Conservation (phyloP, 495 filamentous ascomycete genomes). For the Chaetomium cochliodes region DNA sequence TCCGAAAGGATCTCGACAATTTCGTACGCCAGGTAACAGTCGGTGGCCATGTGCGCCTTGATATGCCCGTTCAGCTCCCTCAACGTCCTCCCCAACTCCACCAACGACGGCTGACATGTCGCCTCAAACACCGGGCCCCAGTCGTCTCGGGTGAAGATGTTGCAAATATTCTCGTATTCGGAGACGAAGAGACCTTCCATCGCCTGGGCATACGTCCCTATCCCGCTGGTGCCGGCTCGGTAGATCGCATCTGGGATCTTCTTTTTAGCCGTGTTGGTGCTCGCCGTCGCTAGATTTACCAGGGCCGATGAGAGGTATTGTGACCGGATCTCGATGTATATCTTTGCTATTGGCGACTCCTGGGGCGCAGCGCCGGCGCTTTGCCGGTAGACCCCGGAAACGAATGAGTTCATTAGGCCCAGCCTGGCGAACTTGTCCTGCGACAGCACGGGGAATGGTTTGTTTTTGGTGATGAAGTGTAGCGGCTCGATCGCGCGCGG, state of each 20-base stretch:
- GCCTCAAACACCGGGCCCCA: slow-evolving; percentile 74
- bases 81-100: slow-evolving; percentile 80
- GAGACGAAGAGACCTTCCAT: slow-evolving; percentile 82
- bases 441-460: slow-evolving; percentile 47
- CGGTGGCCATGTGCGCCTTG: slow-evolving; percentile 78
- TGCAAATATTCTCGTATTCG: slow-evolving; percentile 84
- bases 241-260: slow-evolving; percentile 78
- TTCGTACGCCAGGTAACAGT: slow-evolving; percentile 95
- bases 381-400: slow-evolving; percentile 37
- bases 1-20: slow-evolving; percentile 87
- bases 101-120: slow-evolving; percentile 71
- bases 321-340: slow-evolving; percentile 81
- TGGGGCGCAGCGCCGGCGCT: slow-evolving; percentile 50
- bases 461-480: slow-evolving; percentile 89
- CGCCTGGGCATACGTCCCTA: slow-evolving; percentile 82
- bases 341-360: slow-evolving; percentile 63
- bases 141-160: slow-evolving; percentile 79
- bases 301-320: slow-evolving; percentile 78
- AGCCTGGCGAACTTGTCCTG: slow-evolving; percentile 51
- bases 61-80: slow-evolving; percentile 88
- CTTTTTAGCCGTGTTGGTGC: slow-evolving; percentile 82
- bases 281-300: slow-evolving; percentile 81
- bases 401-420: slow-evolving; percentile 53
- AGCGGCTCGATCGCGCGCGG: slow-evolving; percentile 78
- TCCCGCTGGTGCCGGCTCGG: slow-evolving; percentile 86